Base-by-base conservation (phyloP, 140 eudicot genomes). In the Ambrosia hybrid region DNA sequence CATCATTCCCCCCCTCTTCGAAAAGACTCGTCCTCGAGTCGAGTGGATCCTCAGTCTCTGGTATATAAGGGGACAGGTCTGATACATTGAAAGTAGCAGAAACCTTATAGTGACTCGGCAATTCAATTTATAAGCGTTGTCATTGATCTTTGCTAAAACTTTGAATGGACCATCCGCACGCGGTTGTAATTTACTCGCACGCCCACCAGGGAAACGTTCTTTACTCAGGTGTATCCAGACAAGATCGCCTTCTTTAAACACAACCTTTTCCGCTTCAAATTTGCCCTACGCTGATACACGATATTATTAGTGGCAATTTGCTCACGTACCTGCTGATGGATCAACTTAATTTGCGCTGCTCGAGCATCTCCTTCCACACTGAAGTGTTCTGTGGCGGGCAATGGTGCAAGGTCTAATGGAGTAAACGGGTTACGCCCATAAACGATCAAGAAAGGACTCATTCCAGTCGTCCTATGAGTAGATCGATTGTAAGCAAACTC, bases 391-490 rank as follows among this genome's bases (percentile, higher is more conserved):
- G 71, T 66, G 1, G 7, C 71, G 6, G 71, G 57, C 33, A 66
- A 66, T 0, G 57, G 71, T 2, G 57, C 71, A 17, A 45, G 71
- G 3, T 45, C 71, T 3, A 66, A 9, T 0, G 39, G 71, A 0
- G 71, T 66, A 8, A 66, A 17, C 6, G 43, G 64, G 17, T 37
- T 70, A 9, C 51, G 64, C 1, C 51, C 37, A 1, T 53, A 70
- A 12, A 70, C 75, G 39, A 53, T 7, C 5, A 57, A 12, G 16
- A 70, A 70, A 1, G 75, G 65, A 38, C 65, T 36, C 73, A 49
- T 69, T 3, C 63, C 64, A 5, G 60, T 68, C 0, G 48, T 48
- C 0, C 33, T 12, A 41, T 68, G 61, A 2, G 43, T 33, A 3
- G 43, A 26, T 1, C 48, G 7, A 51, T 68, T 68, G 49, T 43